Conservation (phyloP, 495 filamentous ascomycete genomes). For the Clavariopsis aquatica region DNA sequence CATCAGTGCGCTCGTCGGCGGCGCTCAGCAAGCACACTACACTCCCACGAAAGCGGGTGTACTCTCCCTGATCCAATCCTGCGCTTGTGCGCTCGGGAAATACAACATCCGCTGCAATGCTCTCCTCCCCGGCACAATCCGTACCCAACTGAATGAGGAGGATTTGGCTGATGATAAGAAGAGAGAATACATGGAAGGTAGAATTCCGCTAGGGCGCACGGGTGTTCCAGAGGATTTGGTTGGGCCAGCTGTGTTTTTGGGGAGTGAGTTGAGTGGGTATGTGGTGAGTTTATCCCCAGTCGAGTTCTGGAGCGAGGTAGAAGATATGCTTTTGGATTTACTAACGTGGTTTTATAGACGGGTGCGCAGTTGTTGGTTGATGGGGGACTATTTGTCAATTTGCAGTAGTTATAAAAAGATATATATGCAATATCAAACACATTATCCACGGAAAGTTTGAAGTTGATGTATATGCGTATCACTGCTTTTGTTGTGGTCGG, state of each 20-base stretch:
- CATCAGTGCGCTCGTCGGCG: conserved; percentile 85
- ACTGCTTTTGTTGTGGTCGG: not conserved
- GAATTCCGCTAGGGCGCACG: conserved; percentile 77
- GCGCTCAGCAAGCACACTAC: conserved; percentile 79
- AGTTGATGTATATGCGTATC: not conserved
- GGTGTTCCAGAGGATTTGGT: conserved; percentile 70
- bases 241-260: conserved; percentile 85
- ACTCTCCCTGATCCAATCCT: conserved; percentile 79
- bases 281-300: conserved; percentile 38
- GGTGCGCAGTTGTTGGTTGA: conserved; percentile 85
- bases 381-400: conserved; percentile 72
- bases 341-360: conserved; percentile 48
- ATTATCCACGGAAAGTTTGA: not conserved
- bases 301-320: not conserved
- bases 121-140: conserved; percentile 79
- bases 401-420: conserved; percentile 58
- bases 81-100: conserved; percentile 74
- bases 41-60: conserved; percentile 91
- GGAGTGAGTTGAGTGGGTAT: conserved; percentile 58
- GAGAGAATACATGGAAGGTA: conserved; percentile 77
- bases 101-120: conserved; percentile 83
- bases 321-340: not conserved
- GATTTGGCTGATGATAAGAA: conserved; percentile 73
- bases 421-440: no score
- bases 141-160: conserved; percentile 82